A percentile compares a stretch with the other conserved stretches of the same genome.
Evolutionary conservation across 148 eudicot species (phyloP).

Genomic region (Rhododendron mucronatum): DNA sequence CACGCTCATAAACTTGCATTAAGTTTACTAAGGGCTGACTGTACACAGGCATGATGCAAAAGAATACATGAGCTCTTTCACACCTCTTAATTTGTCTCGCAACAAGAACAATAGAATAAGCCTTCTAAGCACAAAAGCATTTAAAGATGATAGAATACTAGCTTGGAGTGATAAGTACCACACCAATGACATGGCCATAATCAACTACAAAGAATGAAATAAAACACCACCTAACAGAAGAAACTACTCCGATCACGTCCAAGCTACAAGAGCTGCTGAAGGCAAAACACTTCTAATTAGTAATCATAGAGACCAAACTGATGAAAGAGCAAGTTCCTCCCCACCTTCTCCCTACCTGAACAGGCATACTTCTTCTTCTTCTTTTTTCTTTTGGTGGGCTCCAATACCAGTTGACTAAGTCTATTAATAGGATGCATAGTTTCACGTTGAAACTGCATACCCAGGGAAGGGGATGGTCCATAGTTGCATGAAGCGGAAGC

Average conservation of each 20-base stretch:
- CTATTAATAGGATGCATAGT: background rate
- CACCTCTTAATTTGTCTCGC: background rate
- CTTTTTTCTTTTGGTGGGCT: background rate
- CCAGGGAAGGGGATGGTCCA: background rate
- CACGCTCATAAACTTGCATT: background rate
- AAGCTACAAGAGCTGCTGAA: background rate
- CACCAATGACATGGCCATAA: background rate
- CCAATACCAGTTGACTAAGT: background rate
- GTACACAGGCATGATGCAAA: background rate
- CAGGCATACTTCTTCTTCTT: too few relatives aligned
- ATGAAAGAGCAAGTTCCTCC: background rate
- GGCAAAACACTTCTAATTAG: background rate
- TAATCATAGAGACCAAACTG: background rate
- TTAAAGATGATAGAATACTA: background rate
- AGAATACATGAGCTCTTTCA: background rate
- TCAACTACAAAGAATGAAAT: background rate
- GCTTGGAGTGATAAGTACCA: background rate
- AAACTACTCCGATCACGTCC: constrained; percentile 4
- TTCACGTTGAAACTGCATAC: background rate
- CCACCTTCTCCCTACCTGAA: background rate
- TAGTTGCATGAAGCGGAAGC: too few relatives aligned
- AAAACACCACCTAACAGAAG: background rate
- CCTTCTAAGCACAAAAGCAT: background rate
- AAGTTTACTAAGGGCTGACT: background rate
- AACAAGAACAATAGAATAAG: background rate